phyloP scores from a whole-genome alignment of 1,284 basidiomycete genomes.

The Cerioporus squamosus region DNA sequence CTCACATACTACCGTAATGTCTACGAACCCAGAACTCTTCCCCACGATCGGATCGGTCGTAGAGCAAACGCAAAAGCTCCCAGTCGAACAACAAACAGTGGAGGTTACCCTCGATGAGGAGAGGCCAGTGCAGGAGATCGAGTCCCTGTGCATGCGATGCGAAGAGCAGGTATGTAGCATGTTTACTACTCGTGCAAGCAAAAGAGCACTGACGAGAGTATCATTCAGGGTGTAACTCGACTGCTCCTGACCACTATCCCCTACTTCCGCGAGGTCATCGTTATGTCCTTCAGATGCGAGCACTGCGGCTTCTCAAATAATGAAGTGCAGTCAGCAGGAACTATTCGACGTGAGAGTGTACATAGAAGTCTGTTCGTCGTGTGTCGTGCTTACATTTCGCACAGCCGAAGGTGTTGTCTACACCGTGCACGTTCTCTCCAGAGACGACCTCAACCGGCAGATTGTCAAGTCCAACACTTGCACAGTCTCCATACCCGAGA shows the following conservation, averaged over 20 bases:
- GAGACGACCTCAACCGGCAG: constrained; percentile 89
- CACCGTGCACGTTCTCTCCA: constrained; percentile 79
- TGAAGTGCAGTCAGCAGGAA: constrained; percentile 92
- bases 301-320: constrained; percentile 93
- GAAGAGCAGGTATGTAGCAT: constrained; percentile 70
- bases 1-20: constrained; percentile 14
- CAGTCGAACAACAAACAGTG: constrained; percentile 30
- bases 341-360: constrained; percentile 75
- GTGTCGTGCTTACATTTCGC: neutral
- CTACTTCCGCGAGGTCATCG: constrained; percentile 94
- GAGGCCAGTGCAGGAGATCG: constrained; percentile 76
- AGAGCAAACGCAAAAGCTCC: constrained; percentile 40
- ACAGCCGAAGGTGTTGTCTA: constrained; percentile 74
- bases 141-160: constrained; percentile 96
- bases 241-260: constrained; percentile 95
- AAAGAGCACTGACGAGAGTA: neutral
- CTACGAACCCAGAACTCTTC: constrained; percentile 41
- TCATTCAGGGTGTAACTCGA: constrained; percentile 81
- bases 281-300: constrained; percentile 96
- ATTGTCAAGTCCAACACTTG: constrained; percentile 90
- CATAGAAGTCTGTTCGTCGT: neutral
- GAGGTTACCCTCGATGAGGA: constrained; percentile 57
- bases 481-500: constrained; percentile 86
- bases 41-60: constrained; percentile 53
- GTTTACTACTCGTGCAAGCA: neutral